These are phyloP conservation scores for Backusella mclennaniae DNA, from an alignment of 192 early-diverging fungal genomes.

Conservation along the genomic window DNA sequence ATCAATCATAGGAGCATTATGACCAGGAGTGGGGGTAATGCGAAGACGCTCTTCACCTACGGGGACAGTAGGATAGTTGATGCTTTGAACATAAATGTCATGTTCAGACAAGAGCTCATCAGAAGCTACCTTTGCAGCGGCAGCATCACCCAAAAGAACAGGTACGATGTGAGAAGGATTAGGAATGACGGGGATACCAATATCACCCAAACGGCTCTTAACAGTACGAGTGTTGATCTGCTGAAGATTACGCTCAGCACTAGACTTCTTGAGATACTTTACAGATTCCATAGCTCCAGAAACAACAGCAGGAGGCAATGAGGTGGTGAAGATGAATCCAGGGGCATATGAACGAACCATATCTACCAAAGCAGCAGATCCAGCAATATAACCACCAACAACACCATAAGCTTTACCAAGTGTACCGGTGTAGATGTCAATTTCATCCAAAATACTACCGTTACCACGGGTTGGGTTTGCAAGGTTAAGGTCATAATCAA, in stretches of 20 bases:
- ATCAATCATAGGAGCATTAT: conserved; percentile 77
- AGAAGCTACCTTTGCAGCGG: conserved; percentile 87
- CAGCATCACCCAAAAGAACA: conserved; percentile 96
- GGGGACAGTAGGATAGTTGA: conserved; percentile 98
- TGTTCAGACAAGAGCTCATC: conserved; percentile 90
- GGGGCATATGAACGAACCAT: conserved; percentile 98
- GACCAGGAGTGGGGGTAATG: conserved; percentile 97
- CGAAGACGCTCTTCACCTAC: conserved; percentile 95
- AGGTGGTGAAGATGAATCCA: conserved; percentile 99
- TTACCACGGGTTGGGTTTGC: conserved; percentile 42
- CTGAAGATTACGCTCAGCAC: conserved; percentile 85
- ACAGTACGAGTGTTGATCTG: conserved; percentile 90
- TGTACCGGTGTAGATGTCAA: conserved; percentile 96
- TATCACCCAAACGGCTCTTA: conserved; percentile 74
- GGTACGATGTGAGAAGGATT: conserved; percentile 99
- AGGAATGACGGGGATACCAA: conserved; percentile 95
- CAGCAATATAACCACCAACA: conserved; percentile 97
- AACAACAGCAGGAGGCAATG: conserved; percentile 90
- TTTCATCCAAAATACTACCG: conserved; percentile 73
- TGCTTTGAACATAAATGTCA: conserved; percentile 96
- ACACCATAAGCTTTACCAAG: conserved; percentile 97
- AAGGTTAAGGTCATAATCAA: conserved; percentile 76
- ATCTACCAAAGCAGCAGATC: conserved; percentile 83
- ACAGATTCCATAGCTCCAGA: conserved; percentile 91
- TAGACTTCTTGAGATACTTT: conserved; percentile 85